A percentile compares a stretch with the other conserved stretches of the same genome.
Conservation (phyloP, 805 yeast species). For the Yueomyces sp. region DNA sequence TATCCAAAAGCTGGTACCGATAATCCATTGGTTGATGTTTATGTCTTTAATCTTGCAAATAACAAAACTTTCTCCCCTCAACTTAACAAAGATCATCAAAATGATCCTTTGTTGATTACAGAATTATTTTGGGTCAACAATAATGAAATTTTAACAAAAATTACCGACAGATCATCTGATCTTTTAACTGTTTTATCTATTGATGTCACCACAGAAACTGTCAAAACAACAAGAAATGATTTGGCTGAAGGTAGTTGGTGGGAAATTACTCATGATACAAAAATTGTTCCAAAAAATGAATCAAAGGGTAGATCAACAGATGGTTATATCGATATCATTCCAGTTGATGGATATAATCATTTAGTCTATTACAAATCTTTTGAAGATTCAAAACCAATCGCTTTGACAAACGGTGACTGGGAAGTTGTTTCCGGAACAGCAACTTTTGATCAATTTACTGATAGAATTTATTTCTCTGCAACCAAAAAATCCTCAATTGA, state of each 20-base stretch:
- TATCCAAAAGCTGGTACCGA: constrained; percentile 78
- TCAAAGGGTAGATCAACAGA: constrained; percentile 31
- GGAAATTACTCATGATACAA: constrained; percentile 56
- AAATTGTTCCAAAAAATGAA: constrained; percentile 39
- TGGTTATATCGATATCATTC: constrained; percentile 75
- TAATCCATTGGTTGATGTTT: constrained; percentile 53
- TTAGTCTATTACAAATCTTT: constrained; percentile 77
- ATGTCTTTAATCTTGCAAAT: constrained; percentile 29
- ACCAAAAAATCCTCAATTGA: constrained; percentile 72
- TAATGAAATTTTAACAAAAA: constrained; percentile 35
- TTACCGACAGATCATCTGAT: constrained; percentile 57
- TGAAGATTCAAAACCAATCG: constrained; percentile 34
- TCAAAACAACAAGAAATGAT: constrained; percentile 35
- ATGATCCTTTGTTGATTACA: constrained; percentile 38
- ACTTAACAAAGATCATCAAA: constrained; percentile 25
- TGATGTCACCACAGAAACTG: constrained; percentile 28
- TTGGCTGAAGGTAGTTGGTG: constrained; percentile 54
- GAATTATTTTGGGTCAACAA: constrained; percentile 63
- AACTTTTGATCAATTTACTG: constrained; percentile 40
- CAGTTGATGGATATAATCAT: constrained; percentile 52
- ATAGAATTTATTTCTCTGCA: constrained; percentile 47
- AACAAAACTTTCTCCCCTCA: constrained; percentile 28
- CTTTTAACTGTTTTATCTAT: constrained; percentile 42
- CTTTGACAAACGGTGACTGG: constrained; percentile 73
- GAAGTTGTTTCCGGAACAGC: constrained; percentile 74